Conservation (phyloP, 2,329 filamentous ascomycete genomes). For the Capronia coronata region DNA sequence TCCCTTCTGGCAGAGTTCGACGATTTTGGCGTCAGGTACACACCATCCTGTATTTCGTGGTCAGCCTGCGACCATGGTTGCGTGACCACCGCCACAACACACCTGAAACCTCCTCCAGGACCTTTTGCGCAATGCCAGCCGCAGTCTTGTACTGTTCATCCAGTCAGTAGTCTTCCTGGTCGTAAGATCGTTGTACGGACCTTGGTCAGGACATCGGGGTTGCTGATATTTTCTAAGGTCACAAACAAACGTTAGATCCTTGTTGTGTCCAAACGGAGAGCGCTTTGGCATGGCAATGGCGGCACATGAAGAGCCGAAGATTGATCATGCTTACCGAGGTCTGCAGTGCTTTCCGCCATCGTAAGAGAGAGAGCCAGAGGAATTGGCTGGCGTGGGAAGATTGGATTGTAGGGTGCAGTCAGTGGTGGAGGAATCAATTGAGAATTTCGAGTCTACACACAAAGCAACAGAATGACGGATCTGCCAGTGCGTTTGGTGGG, state of each 20-base stretch:
- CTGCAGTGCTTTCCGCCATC: conserved; percentile 19
- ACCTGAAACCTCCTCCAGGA: conserved; percentile 74
- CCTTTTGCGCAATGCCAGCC: conserved; percentile 89
- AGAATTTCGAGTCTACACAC: background rate
- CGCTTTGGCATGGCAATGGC: background rate
- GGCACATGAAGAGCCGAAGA: background rate
- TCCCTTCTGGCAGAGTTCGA: conserved; percentile 90
- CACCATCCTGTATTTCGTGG: conserved; percentile 50
- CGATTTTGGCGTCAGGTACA: conserved; percentile 81
- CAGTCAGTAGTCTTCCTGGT: background rate
- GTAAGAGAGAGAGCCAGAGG: background rate
- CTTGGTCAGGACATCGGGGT: conserved; percentile 78
- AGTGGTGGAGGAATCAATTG: background rate
- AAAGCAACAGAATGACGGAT: background rate
- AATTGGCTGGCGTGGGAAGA: background rate
- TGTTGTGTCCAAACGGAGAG: conserved; percentile 60
- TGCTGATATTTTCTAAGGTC: background rate
- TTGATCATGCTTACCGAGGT: conserved; percentile 10
- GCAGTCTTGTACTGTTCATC: conserved; percentile 74
- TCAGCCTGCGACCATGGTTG: conserved; percentile 8
- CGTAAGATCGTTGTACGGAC: background rate
- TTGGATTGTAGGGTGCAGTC: background rate
- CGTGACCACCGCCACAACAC: conserved; percentile 28
- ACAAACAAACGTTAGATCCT: conserved; percentile 63
- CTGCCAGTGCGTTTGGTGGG: no score